Percentiles rank a stretch among this genome's conserved stretches.
Conservation (phyloP, 257 asterid species). For the Vinca minor region DNA sequence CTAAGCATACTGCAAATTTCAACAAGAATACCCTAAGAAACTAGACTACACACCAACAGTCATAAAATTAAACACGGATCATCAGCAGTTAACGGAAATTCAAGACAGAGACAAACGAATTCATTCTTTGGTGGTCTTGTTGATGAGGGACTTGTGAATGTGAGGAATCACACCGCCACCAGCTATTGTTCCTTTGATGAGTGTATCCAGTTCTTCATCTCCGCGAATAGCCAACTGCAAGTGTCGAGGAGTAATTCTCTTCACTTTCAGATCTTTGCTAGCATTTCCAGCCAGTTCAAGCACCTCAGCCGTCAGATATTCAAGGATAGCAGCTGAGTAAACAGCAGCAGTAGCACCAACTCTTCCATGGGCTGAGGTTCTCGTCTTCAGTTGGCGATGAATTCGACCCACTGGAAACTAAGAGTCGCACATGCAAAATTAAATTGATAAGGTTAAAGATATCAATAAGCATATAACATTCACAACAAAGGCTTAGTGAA, state of each 20-base stretch:
- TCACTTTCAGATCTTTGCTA: conserved; percentile 89
- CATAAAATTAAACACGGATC: conserved; percentile 1
- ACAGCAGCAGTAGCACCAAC: conserved; percentile 98
- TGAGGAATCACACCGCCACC: conserved; percentile 99
- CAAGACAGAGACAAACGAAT: not conserved
- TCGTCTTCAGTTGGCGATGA: conserved; percentile 81
- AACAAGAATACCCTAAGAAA: conserved; percentile 9
- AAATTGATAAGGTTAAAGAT: not conserved
- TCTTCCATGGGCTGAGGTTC: conserved; percentile 81
- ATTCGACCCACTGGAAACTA: conserved; percentile 94
- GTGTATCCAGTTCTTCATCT: conserved; percentile 94
- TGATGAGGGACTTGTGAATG: conserved; percentile 96
- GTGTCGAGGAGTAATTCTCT: conserved; percentile 91
- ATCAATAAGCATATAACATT: not conserved
- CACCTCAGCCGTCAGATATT: conserved; percentile 84
- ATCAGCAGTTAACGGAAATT: conserved; percentile 7
- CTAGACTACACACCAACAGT: conserved; percentile 3
- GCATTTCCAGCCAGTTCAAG: conserved; percentile 97
- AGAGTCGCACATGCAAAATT: conserved; percentile 8
- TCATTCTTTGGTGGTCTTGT: conserved; percentile 94
- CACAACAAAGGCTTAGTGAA: not conserved
- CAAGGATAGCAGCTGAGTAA: conserved; percentile 87
- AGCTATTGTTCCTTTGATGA: conserved; percentile 89
- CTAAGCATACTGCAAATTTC: conserved; percentile 5
- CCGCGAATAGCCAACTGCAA: conserved; percentile 94